Conservation (phyloP, 148 eudicot genomes). For the Euryodendron excelsum region DNA sequence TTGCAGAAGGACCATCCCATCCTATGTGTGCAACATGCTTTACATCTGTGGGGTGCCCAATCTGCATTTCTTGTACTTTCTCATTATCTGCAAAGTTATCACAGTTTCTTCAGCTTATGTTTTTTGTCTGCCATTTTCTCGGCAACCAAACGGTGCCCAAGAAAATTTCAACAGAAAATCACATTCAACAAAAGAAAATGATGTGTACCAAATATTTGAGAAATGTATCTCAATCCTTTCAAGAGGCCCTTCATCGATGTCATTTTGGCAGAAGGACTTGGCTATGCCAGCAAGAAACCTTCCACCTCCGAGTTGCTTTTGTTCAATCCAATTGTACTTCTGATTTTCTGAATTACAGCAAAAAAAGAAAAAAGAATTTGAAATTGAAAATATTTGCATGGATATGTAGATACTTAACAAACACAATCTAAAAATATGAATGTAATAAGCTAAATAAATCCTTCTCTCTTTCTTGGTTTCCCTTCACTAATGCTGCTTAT, state of each 20-base stretch:
- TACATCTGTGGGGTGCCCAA: conserved; percentile 32
- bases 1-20: conserved; percentile 29
- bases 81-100: conserved; percentile 17
- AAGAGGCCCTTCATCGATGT: conserved; percentile 23
- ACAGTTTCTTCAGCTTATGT: not conserved
- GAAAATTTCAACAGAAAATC: not conserved
- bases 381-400: not conserved
- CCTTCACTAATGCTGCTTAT: too few relatives aligned
- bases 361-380: not conserved
- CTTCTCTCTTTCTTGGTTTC: too few relatives aligned
- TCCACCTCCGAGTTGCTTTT: not conserved
- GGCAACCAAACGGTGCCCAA: not conserved
- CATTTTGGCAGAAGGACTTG: conserved; percentile 11
- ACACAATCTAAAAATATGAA: not conserved
- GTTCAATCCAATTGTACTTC: not conserved
- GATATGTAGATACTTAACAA: not conserved
- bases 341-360: not conserved
- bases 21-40: conserved; percentile 38
- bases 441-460: too few relatives aligned
- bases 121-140: not conserved
- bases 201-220: conserved; percentile 23
- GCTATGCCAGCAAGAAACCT: not conserved
- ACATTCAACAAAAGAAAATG: not conserved
- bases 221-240: conserved; percentile 25
- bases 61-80: conserved; percentile 28